phyloP scores from a whole-genome alignment of 2,329 filamentous ascomycete species.

The Trichoderma lentiforme region DNA sequence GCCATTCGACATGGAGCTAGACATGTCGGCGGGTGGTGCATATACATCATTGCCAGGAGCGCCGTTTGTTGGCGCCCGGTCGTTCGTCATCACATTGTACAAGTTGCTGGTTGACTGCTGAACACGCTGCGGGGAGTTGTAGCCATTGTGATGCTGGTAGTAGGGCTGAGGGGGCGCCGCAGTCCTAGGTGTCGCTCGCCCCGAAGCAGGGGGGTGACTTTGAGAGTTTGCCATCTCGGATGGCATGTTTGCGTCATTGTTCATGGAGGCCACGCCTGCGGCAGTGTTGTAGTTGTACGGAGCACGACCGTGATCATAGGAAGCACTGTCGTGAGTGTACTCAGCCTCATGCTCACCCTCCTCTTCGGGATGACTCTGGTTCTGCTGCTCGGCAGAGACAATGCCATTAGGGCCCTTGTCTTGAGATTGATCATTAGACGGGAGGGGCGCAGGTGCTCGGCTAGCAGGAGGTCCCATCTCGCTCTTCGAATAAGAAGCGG shows the following conservation, averaged over 20 bases:
- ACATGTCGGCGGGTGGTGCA: constrained; percentile 60
- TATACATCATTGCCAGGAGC: constrained; percentile 66
- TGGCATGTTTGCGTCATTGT: constrained; percentile 74
- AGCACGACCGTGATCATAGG: constrained; percentile 68
- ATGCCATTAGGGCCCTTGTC: constrained; percentile 62
- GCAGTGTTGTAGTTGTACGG: constrained; percentile 68
- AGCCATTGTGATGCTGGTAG: constrained; percentile 64
- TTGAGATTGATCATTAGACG: constrained; percentile 60
- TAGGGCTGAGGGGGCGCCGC: constrained; percentile 68
- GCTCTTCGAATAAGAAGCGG: constrained; percentile 69
- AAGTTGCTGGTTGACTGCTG: constrained; percentile 71
- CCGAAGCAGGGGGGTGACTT: constrained; percentile 73
- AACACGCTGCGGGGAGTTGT: constrained; percentile 74
- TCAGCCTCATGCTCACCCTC: constrained; percentile 73
- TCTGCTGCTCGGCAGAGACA: constrained; percentile 47
- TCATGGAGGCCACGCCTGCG: constrained; percentile 61
- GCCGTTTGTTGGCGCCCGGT: constrained; percentile 60
- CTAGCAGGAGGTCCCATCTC: constrained; percentile 82
- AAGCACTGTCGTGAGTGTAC: constrained; percentile 79
- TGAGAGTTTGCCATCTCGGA: constrained; percentile 82
- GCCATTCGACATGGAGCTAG: constrained; percentile 53
- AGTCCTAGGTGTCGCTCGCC: constrained; percentile 81
- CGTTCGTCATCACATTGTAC: constrained; percentile 86
- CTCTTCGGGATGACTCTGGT: constrained; percentile 59
- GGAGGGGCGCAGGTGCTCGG: constrained; percentile 55